Base-by-base conservation (phyloP, 371 early-diverging fungal species). In the Nosema muscidifuracis region DNA sequence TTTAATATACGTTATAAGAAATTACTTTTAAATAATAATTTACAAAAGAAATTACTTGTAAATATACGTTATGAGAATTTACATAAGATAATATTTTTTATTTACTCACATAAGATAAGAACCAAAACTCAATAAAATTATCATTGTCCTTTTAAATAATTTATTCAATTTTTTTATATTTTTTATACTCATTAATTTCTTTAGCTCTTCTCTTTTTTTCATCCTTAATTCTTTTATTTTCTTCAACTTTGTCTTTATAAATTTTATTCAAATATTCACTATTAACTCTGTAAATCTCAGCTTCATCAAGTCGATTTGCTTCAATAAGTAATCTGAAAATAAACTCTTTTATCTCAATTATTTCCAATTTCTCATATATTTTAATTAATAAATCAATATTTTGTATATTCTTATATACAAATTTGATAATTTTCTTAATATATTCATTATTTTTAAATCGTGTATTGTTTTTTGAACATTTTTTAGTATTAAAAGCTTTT, bases 151-250 rank as follows among this genome's bases (percentile, higher is more conserved):
- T 38, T 38, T 7, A 38, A 38, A 38, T 7, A 12, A 50, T 22
- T 50, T 18, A 50, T 50, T 31, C 51, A 22, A 60, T 50, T 22
- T 67, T 53, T 34, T 50, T 50, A 42, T 33, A 38, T 53, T 75
- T 68, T 42, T 60, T 55, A 64, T 75, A 75, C 30, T 69, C 57
- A n/a, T 38, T 55, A n/a, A 70, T 38, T 33, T 74, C 74, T 34
- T 65, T 36, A 2, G 33, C 43, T 38, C 57, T 67, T 61, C 67
- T 74, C 42, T 60, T 60, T 6, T 42, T 30, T 22, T 61, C 74
- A 15, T 40, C 33, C 20, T 26, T 18, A 30, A 13, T 62, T 33
- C 42, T 53, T 18, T 20, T 30, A 13, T 44, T 26, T 56, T 62
- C 62, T 26, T 56, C 30, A 22, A 20, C 44, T 47, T 60, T 61